These are phyloP conservation scores for Ceratorhiza oryzae-sativae DNA, from an alignment of 1,284 basidiomycete species.

Conservation along the genomic window DNA sequence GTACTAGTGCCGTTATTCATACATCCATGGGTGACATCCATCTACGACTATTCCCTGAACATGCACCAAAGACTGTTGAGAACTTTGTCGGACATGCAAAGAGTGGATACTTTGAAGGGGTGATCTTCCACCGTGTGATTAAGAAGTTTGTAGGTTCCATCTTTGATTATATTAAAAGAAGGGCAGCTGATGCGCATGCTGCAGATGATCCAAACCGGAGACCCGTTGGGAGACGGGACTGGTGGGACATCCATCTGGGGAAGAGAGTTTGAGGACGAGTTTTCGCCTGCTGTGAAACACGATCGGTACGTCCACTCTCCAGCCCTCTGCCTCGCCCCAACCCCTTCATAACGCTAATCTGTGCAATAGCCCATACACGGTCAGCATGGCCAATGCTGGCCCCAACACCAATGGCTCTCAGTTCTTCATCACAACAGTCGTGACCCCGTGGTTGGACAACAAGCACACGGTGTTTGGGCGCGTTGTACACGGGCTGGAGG, in stretches of 20 bases:
- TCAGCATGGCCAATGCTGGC: constrained; percentile 99
- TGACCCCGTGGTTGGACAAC: constrained; percentile 95
- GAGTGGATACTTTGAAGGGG: constrained; percentile 90
- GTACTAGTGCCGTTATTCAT: constrained; percentile 88
- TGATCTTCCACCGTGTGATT: constrained; percentile 98
- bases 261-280: constrained; percentile 94
- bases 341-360: neutral
- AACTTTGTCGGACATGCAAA: constrained; percentile 96
- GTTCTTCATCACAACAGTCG: constrained; percentile 98
- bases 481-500: constrained; percentile 66
- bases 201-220: constrained; percentile 96
- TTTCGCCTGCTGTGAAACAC: constrained; percentile 86
- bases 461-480: constrained; percentile 96
- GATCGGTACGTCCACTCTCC: constrained; percentile 66
- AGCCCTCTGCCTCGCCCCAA: neutral
- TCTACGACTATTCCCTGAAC: constrained; percentile 87
- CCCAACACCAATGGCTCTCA: constrained; percentile 94
- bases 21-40: constrained; percentile 96
- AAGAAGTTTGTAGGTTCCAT: constrained; percentile 77
- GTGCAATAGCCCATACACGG: constrained; percentile 80
- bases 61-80: constrained; percentile 94
- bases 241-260: constrained; percentile 98
- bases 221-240: constrained; percentile 95
- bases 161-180: neutral
- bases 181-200: constrained; percentile 7